phyloP scores from a whole-genome alignment of 495 filamentous ascomycete genomes.

The Lichina pygmaea region DNA sequence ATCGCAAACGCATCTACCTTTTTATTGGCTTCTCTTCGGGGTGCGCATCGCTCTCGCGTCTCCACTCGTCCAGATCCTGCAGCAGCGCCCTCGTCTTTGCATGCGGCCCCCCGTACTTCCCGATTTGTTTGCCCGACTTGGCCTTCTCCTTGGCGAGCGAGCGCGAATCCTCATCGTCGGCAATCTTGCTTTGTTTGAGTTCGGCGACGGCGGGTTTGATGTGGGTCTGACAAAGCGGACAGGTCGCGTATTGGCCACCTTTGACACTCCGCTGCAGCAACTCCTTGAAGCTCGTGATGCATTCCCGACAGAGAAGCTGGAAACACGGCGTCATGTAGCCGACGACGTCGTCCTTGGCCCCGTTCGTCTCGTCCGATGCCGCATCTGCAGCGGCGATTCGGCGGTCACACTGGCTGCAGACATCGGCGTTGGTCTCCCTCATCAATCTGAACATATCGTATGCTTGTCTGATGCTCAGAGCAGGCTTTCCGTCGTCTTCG shows the following conservation, averaged over 20 bases:
- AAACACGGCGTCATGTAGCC: slow-evolving; percentile 63
- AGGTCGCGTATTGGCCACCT: slow-evolving; percentile 19
- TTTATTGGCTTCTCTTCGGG: slow-evolving; percentile 44
- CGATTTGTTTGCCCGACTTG: slow-evolving; percentile 30
- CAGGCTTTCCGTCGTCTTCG: slow-evolving; percentile 30
- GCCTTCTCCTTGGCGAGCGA: slow-evolving; percentile 18
- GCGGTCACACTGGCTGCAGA: slow-evolving; percentile 37
- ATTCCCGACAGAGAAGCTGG: slow-evolving; percentile 52
- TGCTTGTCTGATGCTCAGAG: slow-evolving; percentile 32
- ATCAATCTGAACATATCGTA: slow-evolving; percentile 66
- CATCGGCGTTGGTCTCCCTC: slow-evolving; percentile 43
- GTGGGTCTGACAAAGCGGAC: slow-evolving; percentile 35
- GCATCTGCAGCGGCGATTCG: slow-evolving; percentile 21
- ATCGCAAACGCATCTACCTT: slow-evolving; percentile 8
- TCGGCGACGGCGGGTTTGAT: slow-evolving; percentile 31
- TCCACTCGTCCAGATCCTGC: slow-evolving; percentile 29
- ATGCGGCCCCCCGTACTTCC: slow-evolving; percentile 57
- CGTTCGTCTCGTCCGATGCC: slow-evolving; percentile 19
- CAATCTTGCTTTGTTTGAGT: slow-evolving; percentile 35
- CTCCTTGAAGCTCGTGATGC: slow-evolving; percentile 26
- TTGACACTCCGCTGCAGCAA: slow-evolving; percentile 12
- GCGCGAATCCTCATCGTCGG: slow-evolving; percentile 26
- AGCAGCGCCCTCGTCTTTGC: slow-evolving; percentile 72
- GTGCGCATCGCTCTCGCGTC: slow-evolving; percentile 27
- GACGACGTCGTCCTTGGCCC: slow-evolving; percentile 33